Evolutionary conservation across 805 yeast species (phyloP), one percentile per base, ranked within the genome.

Genomic region (Candida chilensis): DNA sequence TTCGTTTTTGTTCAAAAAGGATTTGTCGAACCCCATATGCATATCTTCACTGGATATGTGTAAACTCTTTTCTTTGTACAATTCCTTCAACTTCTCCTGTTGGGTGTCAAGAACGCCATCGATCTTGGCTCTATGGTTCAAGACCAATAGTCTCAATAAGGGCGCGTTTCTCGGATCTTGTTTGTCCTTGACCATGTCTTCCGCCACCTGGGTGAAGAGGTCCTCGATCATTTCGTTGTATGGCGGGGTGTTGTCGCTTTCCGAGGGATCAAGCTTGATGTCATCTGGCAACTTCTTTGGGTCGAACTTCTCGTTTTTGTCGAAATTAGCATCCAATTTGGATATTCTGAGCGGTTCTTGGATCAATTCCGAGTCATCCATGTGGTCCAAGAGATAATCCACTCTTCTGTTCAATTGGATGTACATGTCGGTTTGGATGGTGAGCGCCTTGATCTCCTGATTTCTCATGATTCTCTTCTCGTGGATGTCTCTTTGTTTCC

Each of bases 401-500:
- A 87, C 87, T 28, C 96, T 66, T 37, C 58, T 62, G 47, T 86
- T 78, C 41, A 90, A 63, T 38, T 77, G 78, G 13, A 62, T 63
- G 50, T 90, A 90, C 87, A 88, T 87, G 32, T 78, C 78, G 39
- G 72, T 62, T 51, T 88, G 95, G 15, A 83, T 70, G 38, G 78
- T 76, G 29, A 88, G 64, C 19, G 82, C 75, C 37, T 71, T 74
- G 48, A 87, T 82, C 44, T 90, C 88, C 27, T 73, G 70, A 45
- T 81, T 80, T 47, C 94, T 64, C 49, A 84, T 84, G 24, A 67
- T 71, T 38, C 99, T 76, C 56, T 87, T 81, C 49, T 90, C 96
- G 51, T 92, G 98, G 40, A 92, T 92, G 43, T 88, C 95, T 47
- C 95, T 81, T 58, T 92, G 99, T 50, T 86, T 90, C 98, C 97